Percentiles rank a stretch among this genome's conserved stretches.
Evolutionary conservation across 768 basidiomycete species (phyloP).

Genomic region (Boletus edulis): DNA sequence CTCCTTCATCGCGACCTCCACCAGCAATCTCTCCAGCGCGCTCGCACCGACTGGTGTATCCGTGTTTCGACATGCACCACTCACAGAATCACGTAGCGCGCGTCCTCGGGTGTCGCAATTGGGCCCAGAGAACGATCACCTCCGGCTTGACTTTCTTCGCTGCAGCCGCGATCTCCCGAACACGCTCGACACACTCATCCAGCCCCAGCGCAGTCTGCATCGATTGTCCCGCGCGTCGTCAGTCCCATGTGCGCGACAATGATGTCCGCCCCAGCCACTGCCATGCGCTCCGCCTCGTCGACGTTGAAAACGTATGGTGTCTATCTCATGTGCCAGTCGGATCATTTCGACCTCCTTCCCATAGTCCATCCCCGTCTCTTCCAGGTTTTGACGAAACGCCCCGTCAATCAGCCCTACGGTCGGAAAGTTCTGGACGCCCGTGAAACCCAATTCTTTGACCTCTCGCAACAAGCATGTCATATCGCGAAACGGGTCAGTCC

Average conservation of each 20-base stretch:
- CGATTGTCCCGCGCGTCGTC: slow-evolving; percentile 27
- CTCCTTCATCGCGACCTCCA: slow-evolving; percentile 22
- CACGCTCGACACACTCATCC: slow-evolving; percentile 22
- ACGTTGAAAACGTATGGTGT: slow-evolving; percentile 29
- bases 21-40: slow-evolving; percentile 24
- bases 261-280: slow-evolving; percentile 23
- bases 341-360: slow-evolving; percentile 33
- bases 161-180: slow-evolving; percentile 18
- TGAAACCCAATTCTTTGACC: slow-evolving; percentile 26
- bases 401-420: slow-evolving; percentile 30
- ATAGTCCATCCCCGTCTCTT: slow-evolving; percentile 31
- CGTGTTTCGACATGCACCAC: neutral
- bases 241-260: slow-evolving; percentile 30
- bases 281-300: slow-evolving; percentile 26
- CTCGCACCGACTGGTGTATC: slow-evolving; percentile 21
- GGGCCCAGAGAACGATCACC: slow-evolving; percentile 23
- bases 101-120: slow-evolving; percentile 25
- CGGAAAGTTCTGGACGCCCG: slow-evolving; percentile 30
- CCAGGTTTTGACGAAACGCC: slow-evolving; percentile 27
- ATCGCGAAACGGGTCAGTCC: slow-evolving; percentile 29
- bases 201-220: slow-evolving; percentile 21
- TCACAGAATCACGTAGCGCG: slow-evolving; percentile 24
- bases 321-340: slow-evolving; percentile 20
- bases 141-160: slow-evolving; percentile 17
- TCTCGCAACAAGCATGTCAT: slow-evolving; percentile 22